Evolutionary conservation across 345 rosid species (phyloP).

Genomic region (Aurinia saxatilis): DNA sequence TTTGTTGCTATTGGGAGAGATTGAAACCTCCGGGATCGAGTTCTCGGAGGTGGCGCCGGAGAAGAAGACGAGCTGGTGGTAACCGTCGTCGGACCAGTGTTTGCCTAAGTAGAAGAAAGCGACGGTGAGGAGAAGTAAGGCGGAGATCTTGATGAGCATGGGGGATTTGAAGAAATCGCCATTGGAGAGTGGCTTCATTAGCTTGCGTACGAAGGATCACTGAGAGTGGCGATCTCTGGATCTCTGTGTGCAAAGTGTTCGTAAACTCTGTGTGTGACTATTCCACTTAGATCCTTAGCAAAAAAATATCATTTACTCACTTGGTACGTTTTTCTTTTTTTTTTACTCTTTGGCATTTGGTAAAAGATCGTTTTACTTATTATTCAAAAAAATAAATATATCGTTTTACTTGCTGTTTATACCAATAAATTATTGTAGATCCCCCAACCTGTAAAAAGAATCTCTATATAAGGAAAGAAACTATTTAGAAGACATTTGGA

Average conservation of each 20-base stretch:
- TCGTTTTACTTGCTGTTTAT: too few relatives aligned
- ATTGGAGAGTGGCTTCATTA: conserved; percentile 47
- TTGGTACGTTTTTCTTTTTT: too few relatives aligned
- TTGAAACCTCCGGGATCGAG: conserved; percentile 31
- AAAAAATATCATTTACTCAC: too few relatives aligned
- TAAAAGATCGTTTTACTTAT: too few relatives aligned
- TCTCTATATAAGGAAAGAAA: too few relatives aligned
- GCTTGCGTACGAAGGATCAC: conserved; percentile 29
- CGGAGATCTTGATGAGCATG: conserved; percentile 40
- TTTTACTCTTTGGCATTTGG: too few relatives aligned
- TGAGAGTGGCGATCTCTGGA: conserved; percentile 15
- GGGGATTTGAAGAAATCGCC: conserved; percentile 48
- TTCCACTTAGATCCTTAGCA: neutral
- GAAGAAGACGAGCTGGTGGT: conserved; percentile 76
- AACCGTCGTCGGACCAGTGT: conserved; percentile 67
- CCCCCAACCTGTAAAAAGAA: too few relatives aligned
- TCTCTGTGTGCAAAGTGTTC: neutral
- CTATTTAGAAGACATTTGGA: too few relatives aligned
- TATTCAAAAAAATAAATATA: too few relatives aligned
- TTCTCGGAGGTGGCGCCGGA: conserved; percentile 26
- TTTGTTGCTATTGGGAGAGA: conserved; percentile 54
- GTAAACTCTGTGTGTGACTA: neutral
- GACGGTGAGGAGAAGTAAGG: conserved; percentile 46
- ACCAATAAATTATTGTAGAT: too few relatives aligned
- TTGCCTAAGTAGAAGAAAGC: conserved; percentile 85